Evolutionary conservation across 257 asterid genomes (phyloP).

Genomic region (Jasminum sambac): DNA sequence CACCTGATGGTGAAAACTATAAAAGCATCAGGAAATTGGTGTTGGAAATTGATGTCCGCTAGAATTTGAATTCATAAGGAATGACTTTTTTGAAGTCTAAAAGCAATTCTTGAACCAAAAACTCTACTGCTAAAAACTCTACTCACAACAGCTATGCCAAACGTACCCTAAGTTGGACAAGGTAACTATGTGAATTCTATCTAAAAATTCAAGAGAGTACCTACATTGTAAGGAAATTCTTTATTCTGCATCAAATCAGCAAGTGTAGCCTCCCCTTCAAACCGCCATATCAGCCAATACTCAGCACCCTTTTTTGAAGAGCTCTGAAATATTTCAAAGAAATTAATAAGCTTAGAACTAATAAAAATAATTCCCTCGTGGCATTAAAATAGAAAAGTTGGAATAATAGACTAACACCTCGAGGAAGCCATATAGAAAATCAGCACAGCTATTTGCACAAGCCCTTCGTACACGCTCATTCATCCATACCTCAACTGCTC

Average conservation of each 20-base stretch:
- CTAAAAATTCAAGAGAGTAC: constrained; percentile 42
- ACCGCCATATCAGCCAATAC: constrained; percentile 94
- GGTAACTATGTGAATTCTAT: background rate
- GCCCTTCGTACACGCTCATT: constrained; percentile 94
- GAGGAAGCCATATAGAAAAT: constrained; percentile 84
- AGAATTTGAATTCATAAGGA: background rate
- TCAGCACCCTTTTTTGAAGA: constrained; percentile 83
- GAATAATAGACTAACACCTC: constrained; percentile 59
- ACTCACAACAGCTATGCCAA: too few relatives aligned
- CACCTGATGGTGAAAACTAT: constrained; percentile 48
- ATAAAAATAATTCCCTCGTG: background rate
- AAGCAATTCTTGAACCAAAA: too few relatives aligned
- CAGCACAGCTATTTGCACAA: constrained; percentile 93
- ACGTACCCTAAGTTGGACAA: too few relatives aligned
- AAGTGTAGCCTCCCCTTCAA: constrained; percentile 90
- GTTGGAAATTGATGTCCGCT: background rate
- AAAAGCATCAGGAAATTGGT: constrained; percentile 15
- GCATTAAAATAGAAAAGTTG: background rate
- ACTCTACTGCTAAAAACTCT: too few relatives aligned
- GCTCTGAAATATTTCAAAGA: constrained; percentile 41
- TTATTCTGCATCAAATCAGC: constrained; percentile 86
- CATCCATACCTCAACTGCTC: constrained; percentile 99
- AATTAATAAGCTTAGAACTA: background rate
- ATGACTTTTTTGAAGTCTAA: background rate
- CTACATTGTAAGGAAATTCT: constrained; percentile 94